Evolutionary conservation across 2,329 filamentous ascomycete species (phyloP), one percentile per base, ranked within the genome.

Genomic region (Ophiocordyceps sinensis): DNA sequence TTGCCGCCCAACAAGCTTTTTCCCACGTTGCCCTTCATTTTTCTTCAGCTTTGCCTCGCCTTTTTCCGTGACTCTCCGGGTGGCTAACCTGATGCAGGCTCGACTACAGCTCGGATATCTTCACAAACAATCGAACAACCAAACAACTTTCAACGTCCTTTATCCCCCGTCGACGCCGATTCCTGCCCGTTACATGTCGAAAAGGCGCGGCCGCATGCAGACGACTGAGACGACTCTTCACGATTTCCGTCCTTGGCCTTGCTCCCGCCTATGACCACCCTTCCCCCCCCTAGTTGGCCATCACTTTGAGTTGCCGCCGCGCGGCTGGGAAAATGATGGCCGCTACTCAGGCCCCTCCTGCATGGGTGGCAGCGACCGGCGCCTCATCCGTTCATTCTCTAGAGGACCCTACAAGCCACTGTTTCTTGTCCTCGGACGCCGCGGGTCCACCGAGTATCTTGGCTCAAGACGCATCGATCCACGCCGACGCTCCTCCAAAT

Each of bases 401-500:
- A 43, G 47, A 54, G 37, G 49, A 46, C 39, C 43, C 49, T 37
- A 40, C 52, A 26, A 19, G 14, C 42, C 46, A 44, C 48, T 49
- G 21, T 31, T 31, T 55, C 26, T 43, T 42, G 43, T 43, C 47
- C 34, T 42, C 50, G 19, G 50, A 53, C 42, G 43, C 44, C 26
- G 38, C 44, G 28, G 28, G 21, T 11, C 23, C 28, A 8, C 28
- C 36, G 10, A 32, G 28, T 13, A 21, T 7, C 11, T 26, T 37
- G 23, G 26, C 30, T 17, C 34, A 38, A 12, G 40, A 53, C 13
- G 30, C 43, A 1, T 44, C 40, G 8, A 34, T 41, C 21, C 39
- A 43, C 39, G 45, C 50, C 28, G 36, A 49, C 10, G 70, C 72
- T 40, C 66, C 65, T 39, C 76, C 77, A 37, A 82, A 82, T 41